Evolutionary conservation across 1,284 basidiomycete genomes (phyloP).

Genomic region (Heterobasidion annosum): DNA sequence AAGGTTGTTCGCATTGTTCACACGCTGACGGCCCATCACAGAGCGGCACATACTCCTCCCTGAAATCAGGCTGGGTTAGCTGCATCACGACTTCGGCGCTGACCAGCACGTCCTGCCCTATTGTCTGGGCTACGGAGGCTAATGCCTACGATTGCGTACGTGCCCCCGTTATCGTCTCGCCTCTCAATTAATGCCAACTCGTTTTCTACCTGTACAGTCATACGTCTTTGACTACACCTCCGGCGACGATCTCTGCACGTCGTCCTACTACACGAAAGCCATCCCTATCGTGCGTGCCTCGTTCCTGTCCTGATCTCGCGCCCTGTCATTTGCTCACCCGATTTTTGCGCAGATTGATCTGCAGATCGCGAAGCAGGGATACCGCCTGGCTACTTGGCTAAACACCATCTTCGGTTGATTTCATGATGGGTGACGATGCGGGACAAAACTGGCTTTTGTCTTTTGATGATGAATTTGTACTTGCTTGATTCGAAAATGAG

Average conservation of each 20-base stretch:
- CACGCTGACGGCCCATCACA: not conserved
- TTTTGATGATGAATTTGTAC: no score
- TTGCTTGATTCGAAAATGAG: no score
- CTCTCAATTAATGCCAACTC: not conserved
- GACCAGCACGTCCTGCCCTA: slow-evolving; percentile 27
- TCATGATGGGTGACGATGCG: no score
- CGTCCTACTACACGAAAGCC: slow-evolving; percentile 35
- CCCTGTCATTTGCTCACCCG: not conserved
- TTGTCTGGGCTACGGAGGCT: slow-evolving; percentile 42
- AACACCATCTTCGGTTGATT: slow-evolving; percentile 35
- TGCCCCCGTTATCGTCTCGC: not conserved
- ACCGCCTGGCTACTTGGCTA: slow-evolving; percentile 45
- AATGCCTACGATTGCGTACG: slow-evolving; percentile 44
- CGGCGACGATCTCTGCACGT: slow-evolving; percentile 38
- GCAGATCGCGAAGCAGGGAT: slow-evolving; percentile 49
- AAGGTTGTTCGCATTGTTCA: not conserved
- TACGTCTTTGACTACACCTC: slow-evolving; percentile 36
- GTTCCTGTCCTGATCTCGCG: not conserved
- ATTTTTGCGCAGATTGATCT: slow-evolving; percentile 30
- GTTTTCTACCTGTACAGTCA: slow-evolving; percentile 17
- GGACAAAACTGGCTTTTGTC: no score
- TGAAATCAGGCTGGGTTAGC: slow-evolving; percentile 33
- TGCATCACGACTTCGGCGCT: slow-evolving; percentile 33
- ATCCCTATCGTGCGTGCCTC: slow-evolving; percentile 32
- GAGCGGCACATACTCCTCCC: slow-evolving; percentile 31